Conservation (phyloP, 2,329 filamentous ascomycete species). For the Fusarium devonianum region DNA sequence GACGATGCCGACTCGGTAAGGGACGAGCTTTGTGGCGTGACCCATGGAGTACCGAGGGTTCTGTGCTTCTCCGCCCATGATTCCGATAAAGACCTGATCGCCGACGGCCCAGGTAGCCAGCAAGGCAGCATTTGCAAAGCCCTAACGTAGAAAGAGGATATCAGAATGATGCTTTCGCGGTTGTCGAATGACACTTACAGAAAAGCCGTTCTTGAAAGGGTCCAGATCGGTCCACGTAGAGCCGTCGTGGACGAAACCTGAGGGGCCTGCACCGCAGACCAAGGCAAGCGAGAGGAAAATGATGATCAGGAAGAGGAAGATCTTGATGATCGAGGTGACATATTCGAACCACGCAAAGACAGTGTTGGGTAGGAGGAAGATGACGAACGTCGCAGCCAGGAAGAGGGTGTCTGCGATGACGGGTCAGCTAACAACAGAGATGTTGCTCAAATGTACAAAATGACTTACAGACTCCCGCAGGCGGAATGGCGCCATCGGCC, state of each 20-base stretch:
- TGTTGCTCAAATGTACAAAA: too few relatives aligned
- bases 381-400: conserved; percentile 15
- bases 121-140: conserved; percentile 30
- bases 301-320: conserved; percentile 25
- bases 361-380: conserved; percentile 26
- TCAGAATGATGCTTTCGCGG: rapidly evolving
- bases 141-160: conserved; percentile 11
- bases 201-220: conserved; percentile 26
- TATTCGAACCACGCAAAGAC: conserved; percentile 31
- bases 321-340: conserved; percentile 28
- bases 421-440: too few relatives aligned
- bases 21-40: conserved; percentile 32
- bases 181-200: background rate
- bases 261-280: conserved; percentile 18
- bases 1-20: conserved; percentile 28
- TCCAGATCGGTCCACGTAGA: conserved; percentile 14
- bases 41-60: conserved; percentile 26
- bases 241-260: conserved; percentile 8
- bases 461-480: conserved; percentile 12
- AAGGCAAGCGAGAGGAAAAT: conserved; percentile 22
- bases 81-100: conserved; percentile 36
- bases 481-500: conserved; percentile 18
- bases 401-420: conserved; percentile 12
- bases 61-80: conserved; percentile 34
- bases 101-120: conserved; percentile 34